These are phyloP conservation scores for Gastrolobium villosum DNA, from an alignment of 306 rosid genomes.

Conservation along the genomic window DNA sequence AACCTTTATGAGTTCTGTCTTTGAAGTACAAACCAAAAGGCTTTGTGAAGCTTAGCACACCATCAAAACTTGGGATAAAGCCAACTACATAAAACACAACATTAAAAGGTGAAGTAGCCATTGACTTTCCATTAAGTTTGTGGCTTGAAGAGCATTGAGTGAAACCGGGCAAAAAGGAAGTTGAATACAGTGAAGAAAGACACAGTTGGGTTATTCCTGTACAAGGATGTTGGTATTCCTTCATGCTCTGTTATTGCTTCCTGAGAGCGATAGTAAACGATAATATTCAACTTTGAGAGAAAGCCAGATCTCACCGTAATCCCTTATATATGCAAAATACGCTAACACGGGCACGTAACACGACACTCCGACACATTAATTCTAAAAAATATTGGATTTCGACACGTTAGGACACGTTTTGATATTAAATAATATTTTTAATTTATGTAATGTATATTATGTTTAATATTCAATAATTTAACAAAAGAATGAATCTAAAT, in stretches of 20 bases:
- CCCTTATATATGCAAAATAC: slow-evolving; percentile 47
- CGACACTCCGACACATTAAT: no score
- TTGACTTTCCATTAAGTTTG: slow-evolving; percentile 49
- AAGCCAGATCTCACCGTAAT: slow-evolving; percentile 72
- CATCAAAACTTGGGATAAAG: slow-evolving; percentile 54
- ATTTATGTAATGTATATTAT: no score
- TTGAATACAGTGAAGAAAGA: slow-evolving; percentile 54
- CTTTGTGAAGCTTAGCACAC: slow-evolving; percentile 59
- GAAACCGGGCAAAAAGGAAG: slow-evolving; percentile 42
- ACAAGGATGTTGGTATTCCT: slow-evolving; percentile 50
- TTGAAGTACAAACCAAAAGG: slow-evolving; percentile 63
- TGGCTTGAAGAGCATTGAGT: slow-evolving; percentile 35
- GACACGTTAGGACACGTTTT: no score
- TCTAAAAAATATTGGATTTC: no score
- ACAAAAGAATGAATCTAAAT: no score
- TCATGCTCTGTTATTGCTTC: slow-evolving; percentile 50
- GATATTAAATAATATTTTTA: no score
- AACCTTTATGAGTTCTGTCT: slow-evolving; percentile 53
- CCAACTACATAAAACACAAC: slow-evolving; percentile 72
- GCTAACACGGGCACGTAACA: no score
- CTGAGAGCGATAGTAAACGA: slow-evolving; percentile 54
- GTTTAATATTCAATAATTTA: no score
- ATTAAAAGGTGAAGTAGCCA: slow-evolving; percentile 77
- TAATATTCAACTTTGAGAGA: slow-evolving; percentile 64
- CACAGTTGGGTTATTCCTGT: slow-evolving; percentile 50